phyloP scores from a whole-genome alignment of 257 asterid genomes.

The Nyctanthes arbortristis region DNA sequence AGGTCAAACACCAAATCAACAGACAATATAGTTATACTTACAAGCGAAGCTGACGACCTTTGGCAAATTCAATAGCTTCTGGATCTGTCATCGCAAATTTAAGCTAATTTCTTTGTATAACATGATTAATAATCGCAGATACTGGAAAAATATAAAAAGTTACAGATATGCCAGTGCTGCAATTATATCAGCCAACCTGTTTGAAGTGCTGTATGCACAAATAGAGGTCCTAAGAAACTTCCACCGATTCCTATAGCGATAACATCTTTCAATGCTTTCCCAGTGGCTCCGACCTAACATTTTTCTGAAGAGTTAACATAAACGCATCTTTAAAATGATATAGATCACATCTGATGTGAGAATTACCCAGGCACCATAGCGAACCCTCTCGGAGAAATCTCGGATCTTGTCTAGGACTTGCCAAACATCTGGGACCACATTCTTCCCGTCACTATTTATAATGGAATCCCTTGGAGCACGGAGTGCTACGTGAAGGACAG shows the following conservation, averaged over 20 bases:
- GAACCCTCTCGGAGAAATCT: slow-evolving; percentile 86
- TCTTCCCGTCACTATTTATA: slow-evolving; percentile 86
- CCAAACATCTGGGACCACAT: slow-evolving; percentile 98
- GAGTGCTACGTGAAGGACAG: slow-evolving; percentile 96
- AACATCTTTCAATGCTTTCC: slow-evolving; percentile 87
- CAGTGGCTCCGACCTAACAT: slow-evolving; percentile 93
- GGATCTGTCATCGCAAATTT: slow-evolving; percentile 62
- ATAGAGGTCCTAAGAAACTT: slow-evolving; percentile 96
- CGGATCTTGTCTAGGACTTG: slow-evolving; percentile 91
- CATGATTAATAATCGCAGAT: slow-evolving; percentile 11
- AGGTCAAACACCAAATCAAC: slow-evolving; percentile 15
- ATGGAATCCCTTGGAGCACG: slow-evolving; percentile 89
- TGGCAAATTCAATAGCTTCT: slow-evolving; percentile 80
- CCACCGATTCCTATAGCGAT: slow-evolving; percentile 97
- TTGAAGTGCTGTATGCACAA: slow-evolving; percentile 98
- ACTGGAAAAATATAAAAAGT: slow-evolving; percentile 14
- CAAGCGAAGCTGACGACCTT: slow-evolving; percentile 89
- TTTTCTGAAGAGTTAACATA: slow-evolving; percentile 12
- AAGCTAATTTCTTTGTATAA: slow-evolving; percentile 8
- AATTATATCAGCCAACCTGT: slow-evolving; percentile 54
- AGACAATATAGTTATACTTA: slow-evolving; percentile 43
- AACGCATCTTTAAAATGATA: slow-evolving; percentile 17
- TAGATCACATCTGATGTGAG: slow-evolving; percentile 11
- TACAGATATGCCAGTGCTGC: slow-evolving; percentile 5
- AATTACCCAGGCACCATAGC: slow-evolving; percentile 98